phyloP scores from a whole-genome alignment of 306 rosid species.

The Corylus avellana region DNA sequence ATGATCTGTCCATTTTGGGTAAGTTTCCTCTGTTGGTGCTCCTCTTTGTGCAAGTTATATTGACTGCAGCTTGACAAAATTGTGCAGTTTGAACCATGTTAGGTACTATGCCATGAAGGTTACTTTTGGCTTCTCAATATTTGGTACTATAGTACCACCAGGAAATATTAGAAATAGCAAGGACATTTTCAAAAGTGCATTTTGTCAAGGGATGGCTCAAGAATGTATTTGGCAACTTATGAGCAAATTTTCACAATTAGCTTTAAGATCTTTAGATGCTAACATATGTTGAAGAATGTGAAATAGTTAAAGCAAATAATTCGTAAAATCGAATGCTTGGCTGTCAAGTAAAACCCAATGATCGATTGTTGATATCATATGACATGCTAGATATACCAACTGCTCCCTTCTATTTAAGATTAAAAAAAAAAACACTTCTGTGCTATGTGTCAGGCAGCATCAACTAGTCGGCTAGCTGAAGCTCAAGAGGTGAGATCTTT shows the following conservation, averaged over 20 bases:
- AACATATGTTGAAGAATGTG: not conserved
- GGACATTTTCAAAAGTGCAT: not conserved
- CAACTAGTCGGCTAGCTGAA: constrained; percentile 38
- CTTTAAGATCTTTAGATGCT: not conserved
- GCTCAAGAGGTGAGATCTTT: constrained; percentile 69
- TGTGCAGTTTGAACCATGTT: not conserved
- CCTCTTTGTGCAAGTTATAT: not conserved
- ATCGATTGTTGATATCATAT: not conserved
- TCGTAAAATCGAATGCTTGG: not conserved
- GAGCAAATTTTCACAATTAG: no score
- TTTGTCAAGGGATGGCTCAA: not conserved
- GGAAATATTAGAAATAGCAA: not conserved
- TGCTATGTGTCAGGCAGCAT: constrained; percentile 46
- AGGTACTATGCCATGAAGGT: not conserved
- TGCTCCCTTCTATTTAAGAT: not conserved
- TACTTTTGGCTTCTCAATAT: not conserved
- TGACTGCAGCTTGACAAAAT: not conserved
- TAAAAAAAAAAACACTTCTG: not conserved
- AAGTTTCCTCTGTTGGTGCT: not conserved
- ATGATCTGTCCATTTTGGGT: not conserved
- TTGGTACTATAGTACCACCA: not conserved
- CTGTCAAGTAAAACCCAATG: no score
- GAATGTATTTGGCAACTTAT: not conserved
- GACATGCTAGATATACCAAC: not conserved
- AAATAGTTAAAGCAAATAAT: not conserved